phyloP scores from a whole-genome alignment of 139 green algal genomes.

The Eudorina sp. region DNA sequence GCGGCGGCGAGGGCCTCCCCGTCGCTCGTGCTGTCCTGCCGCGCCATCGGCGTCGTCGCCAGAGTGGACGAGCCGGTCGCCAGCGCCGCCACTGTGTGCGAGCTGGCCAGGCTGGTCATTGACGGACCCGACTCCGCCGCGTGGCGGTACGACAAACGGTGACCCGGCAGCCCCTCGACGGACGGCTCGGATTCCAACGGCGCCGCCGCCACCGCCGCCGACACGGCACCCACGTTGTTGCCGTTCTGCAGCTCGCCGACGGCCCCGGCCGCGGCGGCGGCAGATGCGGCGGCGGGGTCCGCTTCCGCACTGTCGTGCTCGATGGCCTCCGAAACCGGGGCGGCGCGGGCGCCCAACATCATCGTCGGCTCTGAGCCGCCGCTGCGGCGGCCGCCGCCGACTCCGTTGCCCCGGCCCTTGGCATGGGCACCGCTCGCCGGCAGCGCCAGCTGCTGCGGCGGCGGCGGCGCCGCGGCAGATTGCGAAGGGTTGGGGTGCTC shows the following conservation, averaged over 20 bases:
- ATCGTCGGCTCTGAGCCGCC: neutral
- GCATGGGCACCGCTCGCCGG: no score
- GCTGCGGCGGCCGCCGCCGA: no score
- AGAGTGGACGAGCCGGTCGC: neutral
- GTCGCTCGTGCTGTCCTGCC: neutral
- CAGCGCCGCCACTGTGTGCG: neutral
- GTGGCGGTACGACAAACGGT: no score
- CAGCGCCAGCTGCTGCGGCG: no score
- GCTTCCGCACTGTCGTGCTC: neutral
- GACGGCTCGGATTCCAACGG: no score
- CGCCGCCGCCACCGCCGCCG: neutral
- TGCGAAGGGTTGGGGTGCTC: no score
- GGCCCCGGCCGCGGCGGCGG: neutral
- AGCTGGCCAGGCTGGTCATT: constrained; percentile 1
- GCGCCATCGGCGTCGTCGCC: neutral
- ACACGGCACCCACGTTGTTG: neutral
- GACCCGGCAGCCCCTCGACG: no score
- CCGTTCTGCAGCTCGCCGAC: neutral
- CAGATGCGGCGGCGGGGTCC: neutral
- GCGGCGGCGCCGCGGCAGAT: no score
- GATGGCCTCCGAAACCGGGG: neutral
- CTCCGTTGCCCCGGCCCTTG: no score
- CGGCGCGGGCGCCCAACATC: no score
- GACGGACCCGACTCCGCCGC: neutral
- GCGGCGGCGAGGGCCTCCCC: neutral